phyloP scores from a whole-genome alignment of 805 yeast genomes.

The Hanseniaspora meyeri region DNA sequence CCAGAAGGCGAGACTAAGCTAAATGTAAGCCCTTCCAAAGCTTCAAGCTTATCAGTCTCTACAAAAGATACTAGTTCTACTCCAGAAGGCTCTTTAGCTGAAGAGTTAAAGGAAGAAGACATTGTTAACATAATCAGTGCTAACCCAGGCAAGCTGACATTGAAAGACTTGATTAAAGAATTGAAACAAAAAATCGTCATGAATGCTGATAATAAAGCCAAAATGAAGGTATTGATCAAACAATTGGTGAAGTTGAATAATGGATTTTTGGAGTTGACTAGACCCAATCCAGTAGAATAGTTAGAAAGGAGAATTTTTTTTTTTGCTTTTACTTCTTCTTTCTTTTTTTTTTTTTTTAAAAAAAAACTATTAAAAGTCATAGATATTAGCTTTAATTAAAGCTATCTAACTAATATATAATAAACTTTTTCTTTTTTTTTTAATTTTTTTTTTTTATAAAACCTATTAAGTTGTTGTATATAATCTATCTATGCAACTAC shows the following conservation, averaged over 20 bases:
- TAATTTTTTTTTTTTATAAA: not conserved
- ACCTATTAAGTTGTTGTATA: not conserved
- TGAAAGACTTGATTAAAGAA: constrained; percentile 49
- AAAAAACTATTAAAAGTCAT: not conserved
- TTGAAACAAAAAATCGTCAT: constrained; percentile 50
- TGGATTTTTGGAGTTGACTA: constrained; percentile 21
- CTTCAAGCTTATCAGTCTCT: not conserved
- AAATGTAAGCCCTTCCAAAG: constrained; percentile 16
- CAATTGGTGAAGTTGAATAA: constrained; percentile 41
- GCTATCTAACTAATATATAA: not conserved
- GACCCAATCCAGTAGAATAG: not conserved
- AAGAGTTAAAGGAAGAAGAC: constrained; percentile 51
- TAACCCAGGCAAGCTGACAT: constrained; percentile 32
- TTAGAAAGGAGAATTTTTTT: not conserved
- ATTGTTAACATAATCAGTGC: constrained; percentile 49
- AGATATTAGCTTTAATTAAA: not conserved
- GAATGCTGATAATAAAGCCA: constrained; percentile 50
- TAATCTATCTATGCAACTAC: constrained; percentile 25
- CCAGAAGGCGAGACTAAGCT: constrained; percentile 26
- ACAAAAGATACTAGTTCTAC: constrained; percentile 16
- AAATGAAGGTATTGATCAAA: constrained; percentile 47
- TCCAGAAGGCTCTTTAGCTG: constrained; percentile 6
- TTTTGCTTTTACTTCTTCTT: not conserved
- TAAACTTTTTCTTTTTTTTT: not conserved
- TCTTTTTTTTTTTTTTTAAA: not conserved